phyloP scores from a whole-genome alignment of 768 basidiomycete species.

The Mycena olivaceomarginata region DNA sequence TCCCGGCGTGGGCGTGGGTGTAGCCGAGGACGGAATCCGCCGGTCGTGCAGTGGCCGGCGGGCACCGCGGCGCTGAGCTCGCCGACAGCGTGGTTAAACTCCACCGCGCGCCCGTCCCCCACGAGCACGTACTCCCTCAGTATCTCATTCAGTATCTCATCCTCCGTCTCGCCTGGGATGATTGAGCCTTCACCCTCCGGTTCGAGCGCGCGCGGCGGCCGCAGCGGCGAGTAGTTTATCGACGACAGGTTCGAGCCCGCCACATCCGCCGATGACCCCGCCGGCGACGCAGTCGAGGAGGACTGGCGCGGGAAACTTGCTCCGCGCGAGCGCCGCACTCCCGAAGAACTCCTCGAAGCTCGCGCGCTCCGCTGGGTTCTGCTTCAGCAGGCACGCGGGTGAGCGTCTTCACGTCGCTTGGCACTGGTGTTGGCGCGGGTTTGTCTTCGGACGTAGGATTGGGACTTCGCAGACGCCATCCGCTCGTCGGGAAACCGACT shows the following conservation, averaged over 20 bases:
- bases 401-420: slow-evolving; percentile 83
- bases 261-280: slow-evolving; percentile 54
- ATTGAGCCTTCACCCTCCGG: slow-evolving; percentile 72
- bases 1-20: slow-evolving; percentile 62
- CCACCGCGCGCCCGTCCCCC: slow-evolving; percentile 91
- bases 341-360: slow-evolving; percentile 95
- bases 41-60: slow-evolving; percentile 77
- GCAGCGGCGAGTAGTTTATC: slow-evolving; percentile 29
- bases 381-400: slow-evolving; percentile 89
- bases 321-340: slow-evolving; percentile 85
- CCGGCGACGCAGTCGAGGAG: slow-evolving; percentile 54
- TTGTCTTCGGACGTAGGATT: no score
- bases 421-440: no score
- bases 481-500: no score
- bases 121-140: slow-evolving; percentile 96
- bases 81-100: slow-evolving; percentile 94
- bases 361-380: slow-evolving; percentile 89
- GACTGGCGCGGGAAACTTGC: slow-evolving; percentile 84
- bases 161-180: slow-evolving; percentile 90
- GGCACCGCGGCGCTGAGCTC: slow-evolving; percentile 77
- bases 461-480: no score
- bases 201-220: slow-evolving; percentile 58
- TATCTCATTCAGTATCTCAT: slow-evolving; percentile 73
- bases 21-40: slow-evolving; percentile 67
- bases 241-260: slow-evolving; percentile 41